Base-by-base conservation (phyloP, 768 basidiomycete genomes). In the Austroboletus eburneus region DNA sequence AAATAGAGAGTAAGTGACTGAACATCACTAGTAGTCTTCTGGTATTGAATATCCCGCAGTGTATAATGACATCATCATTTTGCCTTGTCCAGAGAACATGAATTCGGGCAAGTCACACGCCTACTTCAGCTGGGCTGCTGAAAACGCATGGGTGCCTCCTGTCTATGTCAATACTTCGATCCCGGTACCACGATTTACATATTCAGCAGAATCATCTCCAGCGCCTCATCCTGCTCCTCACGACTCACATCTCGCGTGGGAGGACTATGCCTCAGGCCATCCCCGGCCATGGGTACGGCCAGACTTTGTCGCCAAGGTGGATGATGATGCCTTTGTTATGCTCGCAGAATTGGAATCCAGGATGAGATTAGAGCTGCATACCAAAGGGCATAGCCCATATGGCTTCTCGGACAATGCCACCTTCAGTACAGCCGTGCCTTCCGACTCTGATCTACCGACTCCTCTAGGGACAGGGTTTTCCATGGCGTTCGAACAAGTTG, bases 261-360 rank as follows among this genome's bases (percentile, higher is more conserved):
- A 68, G 30, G 79, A 85, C 55, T 59, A 70, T 33, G 60, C 62
- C 22, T 66, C 73, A 1, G 70, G 66, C 16, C 63, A 67, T 23
- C 68, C 75, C 3, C 69, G 64, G 35, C 74, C 79, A 7, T 94
- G 91, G 89, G 85, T 85, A 18, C 77, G 87, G 32, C 94, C 92
- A 10, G 91, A 96, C 63, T 97, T 83, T 59, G 82, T 98, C 34
- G 81, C 89, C 57, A 98, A 98, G 68, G 88, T 87, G 1, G 94
- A 98, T 63, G 94, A 98, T 58, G 94, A 98, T 65, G 81, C 91
- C 8, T 95, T 98, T 57, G 79, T 98, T 42, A 93, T 96, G 80
- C 77, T 98, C 25, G 89, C 89, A 2, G 94, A 98, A 64, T 74
- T 98, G 16, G 94, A 98, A 66, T 79, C 89, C n/a, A 79, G 91